Conservation (phyloP, 1,139 yeast genomes). For the Lodderomyces margitis region DNA sequence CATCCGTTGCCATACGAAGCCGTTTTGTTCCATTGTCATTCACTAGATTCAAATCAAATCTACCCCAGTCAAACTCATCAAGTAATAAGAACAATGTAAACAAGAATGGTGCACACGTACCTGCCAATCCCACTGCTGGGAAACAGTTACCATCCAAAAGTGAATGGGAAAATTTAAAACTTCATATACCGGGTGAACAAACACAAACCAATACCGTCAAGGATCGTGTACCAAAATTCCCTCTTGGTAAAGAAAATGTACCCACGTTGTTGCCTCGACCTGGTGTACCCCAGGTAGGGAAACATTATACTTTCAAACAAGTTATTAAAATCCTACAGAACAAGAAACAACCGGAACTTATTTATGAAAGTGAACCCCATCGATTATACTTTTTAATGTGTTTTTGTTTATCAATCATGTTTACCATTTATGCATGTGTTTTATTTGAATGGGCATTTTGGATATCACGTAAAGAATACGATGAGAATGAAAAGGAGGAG, state of each 20-base stretch:
- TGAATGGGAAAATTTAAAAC: constrained; percentile 47
- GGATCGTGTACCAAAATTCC: constrained; percentile 61
- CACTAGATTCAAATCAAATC: constrained; percentile 23
- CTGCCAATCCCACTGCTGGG: constrained; percentile 20
- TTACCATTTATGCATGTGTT: constrained; percentile 66
- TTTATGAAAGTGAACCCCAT: constrained; percentile 85
- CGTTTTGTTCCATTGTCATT: not conserved
- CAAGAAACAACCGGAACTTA: constrained; percentile 64
- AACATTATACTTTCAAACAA: constrained; percentile 55
- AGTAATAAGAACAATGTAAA: not conserved
- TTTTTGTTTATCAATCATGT: constrained; percentile 65
- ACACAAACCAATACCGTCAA: constrained; percentile 45
- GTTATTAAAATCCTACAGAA: constrained; percentile 59
- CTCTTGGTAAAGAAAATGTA: constrained; percentile 62
- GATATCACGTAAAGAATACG: constrained; percentile 56
- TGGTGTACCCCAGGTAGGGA: constrained; percentile 70
- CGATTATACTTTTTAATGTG: constrained; percentile 69
- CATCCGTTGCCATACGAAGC: not conserved
- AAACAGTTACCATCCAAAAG: constrained; percentile 29
- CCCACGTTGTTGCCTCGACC: constrained; percentile 73
- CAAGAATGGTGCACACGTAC: constrained; percentile 15
- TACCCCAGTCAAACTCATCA: constrained; percentile 13
- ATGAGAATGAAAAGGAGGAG: constrained; percentile 52
- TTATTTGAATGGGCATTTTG: constrained; percentile 56
- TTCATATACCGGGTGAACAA: constrained; percentile 62